A percentile compares a stretch with the other conserved stretches of the same genome.
These are phyloP conservation scores for Ophiorrhiza pumila DNA, from an alignment of 257 asterid species.

Conservation along the genomic window DNA sequence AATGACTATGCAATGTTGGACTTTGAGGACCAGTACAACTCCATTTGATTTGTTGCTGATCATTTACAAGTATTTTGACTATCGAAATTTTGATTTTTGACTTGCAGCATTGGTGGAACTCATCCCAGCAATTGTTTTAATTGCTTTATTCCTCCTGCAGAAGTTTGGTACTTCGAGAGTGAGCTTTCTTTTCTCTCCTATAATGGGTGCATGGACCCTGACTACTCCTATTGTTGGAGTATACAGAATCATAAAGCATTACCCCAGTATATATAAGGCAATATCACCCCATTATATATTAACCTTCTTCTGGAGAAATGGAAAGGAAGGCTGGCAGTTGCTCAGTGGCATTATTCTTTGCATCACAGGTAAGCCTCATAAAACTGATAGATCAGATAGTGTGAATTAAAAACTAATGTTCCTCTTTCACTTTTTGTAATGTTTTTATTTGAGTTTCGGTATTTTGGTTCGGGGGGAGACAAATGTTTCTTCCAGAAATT, in stretches of 20 bases:
- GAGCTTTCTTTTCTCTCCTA: conserved; percentile 41
- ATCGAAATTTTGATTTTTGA: conserved; percentile 10
- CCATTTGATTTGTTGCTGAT: background rate
- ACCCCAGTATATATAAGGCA: conserved; percentile 36
- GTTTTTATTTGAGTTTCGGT: background rate
- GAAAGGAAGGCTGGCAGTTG: conserved; percentile 40
- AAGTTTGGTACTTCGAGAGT: conserved; percentile 45
- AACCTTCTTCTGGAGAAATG: conserved; percentile 31
- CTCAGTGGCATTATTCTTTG: conserved; percentile 40
- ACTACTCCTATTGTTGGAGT: conserved; percentile 37
- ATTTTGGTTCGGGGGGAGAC: background rate
- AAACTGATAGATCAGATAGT: background rate
- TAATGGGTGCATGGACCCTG: conserved; percentile 38
- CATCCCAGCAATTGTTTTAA: conserved; percentile 35
- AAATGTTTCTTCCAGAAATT: background rate
- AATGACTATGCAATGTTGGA: background rate
- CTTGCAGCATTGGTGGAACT: conserved; percentile 40
- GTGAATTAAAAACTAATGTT: background rate
- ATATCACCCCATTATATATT: conserved; percentile 36
- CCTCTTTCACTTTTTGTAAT: background rate
- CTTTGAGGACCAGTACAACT: background rate
- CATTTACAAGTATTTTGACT: conserved; percentile 2
- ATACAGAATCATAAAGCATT: conserved; percentile 33
- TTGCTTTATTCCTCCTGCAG: conserved; percentile 42
- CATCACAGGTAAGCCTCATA: conserved; percentile 30